Base-by-base conservation (phyloP, 2,329 filamentous ascomycete species). In the Xylaria sp. region DNA sequence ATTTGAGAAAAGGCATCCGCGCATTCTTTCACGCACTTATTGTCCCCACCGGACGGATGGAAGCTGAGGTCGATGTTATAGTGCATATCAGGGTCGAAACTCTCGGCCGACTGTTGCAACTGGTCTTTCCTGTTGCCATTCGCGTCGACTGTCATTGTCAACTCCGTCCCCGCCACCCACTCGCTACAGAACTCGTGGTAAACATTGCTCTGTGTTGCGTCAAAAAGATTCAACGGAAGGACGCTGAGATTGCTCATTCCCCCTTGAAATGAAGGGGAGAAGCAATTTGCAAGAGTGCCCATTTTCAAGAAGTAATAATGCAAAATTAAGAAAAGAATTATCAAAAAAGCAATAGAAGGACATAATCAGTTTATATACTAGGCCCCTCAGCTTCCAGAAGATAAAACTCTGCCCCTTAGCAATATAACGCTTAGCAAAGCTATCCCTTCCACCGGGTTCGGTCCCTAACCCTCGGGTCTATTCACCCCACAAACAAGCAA, bases 31-130 rank as follows among this genome's bases (percentile, higher is more conserved):
- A 10, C 7, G 11, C 49, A 51, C 29, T 51, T 22, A 13, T 33
- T 9, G 1, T 29, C 27, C 9, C 27, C 49, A 31, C 11, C 9
- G 15, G 49, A 51, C 17, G 29, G 49, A 6, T 15, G 31, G 9
- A 51, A 51, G 17, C 49, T 17, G 20, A 51, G 49, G 27, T 51
- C 29, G 7, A 51, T 51, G 11, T 51, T 51, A n/a, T 33, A 31
- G 15, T 33, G 49, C 17, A 31, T 33, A 20, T 51, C 33, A 6
- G 5, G 17, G 6, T 33, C 49, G 15, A 27, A 29, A 33, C 33
- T 9, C 9, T 1, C 27, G 27, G 7, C 49, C 27, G 10, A 45
- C 1, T 11, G 17, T 20, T 9, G 42, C 17, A 51, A n/a, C 6
- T 31, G 15, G 17, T 51, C 49, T 51, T 51, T 51, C 5, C 15